Evolutionary conservation across 352 stramenopile genomes (phyloP).

Genomic region (Achlya hypogyna): DNA sequence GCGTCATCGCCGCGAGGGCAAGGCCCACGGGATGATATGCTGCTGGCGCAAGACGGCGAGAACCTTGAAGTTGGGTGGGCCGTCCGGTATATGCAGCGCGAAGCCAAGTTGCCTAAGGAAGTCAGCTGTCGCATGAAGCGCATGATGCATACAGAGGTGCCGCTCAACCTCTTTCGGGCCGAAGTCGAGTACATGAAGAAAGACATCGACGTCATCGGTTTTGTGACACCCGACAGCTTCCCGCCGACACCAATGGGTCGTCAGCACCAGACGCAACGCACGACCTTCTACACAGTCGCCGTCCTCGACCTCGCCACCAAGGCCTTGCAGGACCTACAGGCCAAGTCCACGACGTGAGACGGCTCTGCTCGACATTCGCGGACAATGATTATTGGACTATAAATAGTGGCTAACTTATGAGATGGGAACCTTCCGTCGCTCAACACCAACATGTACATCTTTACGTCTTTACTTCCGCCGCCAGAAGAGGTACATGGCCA

Average conservation of each 20-base stretch:
- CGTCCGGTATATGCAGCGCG: conserved; percentile 72
- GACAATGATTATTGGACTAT: conserved; percentile 11
- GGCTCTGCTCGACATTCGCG: neutral
- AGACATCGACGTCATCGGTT: conserved; percentile 28
- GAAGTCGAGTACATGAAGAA: conserved; percentile 39
- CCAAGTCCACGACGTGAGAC: conserved; percentile 18
- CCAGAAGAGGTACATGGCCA: neutral
- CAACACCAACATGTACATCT: neutral
- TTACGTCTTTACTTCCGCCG: neutral
- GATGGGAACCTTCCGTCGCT: neutral
- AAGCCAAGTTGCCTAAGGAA: conserved; percentile 44
- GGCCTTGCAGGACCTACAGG: conserved; percentile 48
- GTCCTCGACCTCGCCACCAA: conserved; percentile 70
- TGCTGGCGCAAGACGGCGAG: neutral
- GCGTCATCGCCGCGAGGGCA: neutral
- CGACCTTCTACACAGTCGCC: conserved; percentile 64
- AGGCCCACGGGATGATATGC: neutral
- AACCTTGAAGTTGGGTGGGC: conserved; percentile 57
- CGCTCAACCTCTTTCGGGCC: conserved; percentile 66
- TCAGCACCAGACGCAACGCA: conserved; percentile 56
- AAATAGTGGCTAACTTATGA: conserved; percentile 11
- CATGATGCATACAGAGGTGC: conserved; percentile 76
- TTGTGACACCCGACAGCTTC: conserved; percentile 66
- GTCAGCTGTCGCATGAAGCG: conserved; percentile 55
- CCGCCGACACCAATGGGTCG: conserved; percentile 71